Conservation (phyloP, 2,329 filamentous ascomycete genomes). For the Claviceps humidiphila region DNA sequence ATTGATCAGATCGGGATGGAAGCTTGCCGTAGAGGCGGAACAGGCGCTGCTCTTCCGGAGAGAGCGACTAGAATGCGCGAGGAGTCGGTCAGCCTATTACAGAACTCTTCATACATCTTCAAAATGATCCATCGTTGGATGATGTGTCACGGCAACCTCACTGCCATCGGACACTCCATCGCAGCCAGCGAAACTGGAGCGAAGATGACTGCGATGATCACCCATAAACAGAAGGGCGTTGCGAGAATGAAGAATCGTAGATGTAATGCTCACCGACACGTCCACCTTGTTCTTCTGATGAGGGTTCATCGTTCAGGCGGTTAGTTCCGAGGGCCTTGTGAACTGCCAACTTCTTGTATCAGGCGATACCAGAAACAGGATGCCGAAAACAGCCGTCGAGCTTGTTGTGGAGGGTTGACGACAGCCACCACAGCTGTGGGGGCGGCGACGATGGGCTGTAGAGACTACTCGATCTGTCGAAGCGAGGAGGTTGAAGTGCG, state of each 20-base stretch:
- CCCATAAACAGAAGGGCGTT: not conserved
- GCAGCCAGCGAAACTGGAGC: not conserved
- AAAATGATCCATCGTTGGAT: not conserved
- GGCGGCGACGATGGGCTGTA: not conserved
- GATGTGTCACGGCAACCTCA: not conserved
- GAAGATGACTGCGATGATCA: not conserved
- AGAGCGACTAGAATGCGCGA: constrained; percentile 53
- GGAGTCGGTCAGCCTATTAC: not conserved
- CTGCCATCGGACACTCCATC: not conserved
- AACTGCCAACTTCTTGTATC: not conserved
- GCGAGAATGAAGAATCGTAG: not conserved
- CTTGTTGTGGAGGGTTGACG: not conserved
- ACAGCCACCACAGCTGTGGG: not conserved
- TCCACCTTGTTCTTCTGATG: constrained; percentile 98
- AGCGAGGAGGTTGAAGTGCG: not conserved
- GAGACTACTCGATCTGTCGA: not conserved
- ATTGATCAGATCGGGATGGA: constrained; percentile 86
- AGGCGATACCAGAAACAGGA: not conserved
- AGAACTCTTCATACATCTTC: not conserved
- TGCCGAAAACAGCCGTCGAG: not conserved
- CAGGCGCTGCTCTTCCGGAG: constrained; percentile 87
- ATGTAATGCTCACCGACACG: constrained; percentile 62
- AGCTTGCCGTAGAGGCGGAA: constrained; percentile 97
- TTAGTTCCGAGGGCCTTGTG: not conserved
- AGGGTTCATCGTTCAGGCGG: constrained; percentile 60